Conservation (phyloP, 345 rosid species). For the Ricinus communis region DNA sequence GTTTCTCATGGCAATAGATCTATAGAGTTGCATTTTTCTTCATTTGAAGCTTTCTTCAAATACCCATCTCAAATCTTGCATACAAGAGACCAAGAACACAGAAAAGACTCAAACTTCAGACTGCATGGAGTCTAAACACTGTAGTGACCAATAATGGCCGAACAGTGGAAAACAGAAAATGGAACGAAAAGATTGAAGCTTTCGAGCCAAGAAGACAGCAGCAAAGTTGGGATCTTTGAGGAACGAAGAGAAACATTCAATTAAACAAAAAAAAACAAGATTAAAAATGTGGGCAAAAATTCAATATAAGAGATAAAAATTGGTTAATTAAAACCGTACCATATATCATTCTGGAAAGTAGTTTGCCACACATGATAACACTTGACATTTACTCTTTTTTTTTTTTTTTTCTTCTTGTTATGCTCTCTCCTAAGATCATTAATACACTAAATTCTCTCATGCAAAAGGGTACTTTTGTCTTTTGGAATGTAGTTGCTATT, state of each 20-base stretch:
- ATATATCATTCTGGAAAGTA: conserved; percentile 3
- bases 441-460: not conserved
- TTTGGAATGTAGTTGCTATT: not conserved
- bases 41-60: conserved; percentile 22
- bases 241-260: not conserved
- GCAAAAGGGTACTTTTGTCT: conserved; percentile 5
- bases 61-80: conserved; percentile 36
- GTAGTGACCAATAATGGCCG: not conserved
- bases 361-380: conserved; percentile 6
- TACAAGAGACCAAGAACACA: conserved; percentile 8
- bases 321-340: not conserved
- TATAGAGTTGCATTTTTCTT: conserved; percentile 13
- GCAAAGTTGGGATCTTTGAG: conserved; percentile 13
- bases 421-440: not conserved
- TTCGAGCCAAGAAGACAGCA: not conserved
- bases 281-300: conserved; percentile 7
- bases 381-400: no score
- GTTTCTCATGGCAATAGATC: conserved; percentile 39
- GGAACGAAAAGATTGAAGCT: conserved; percentile 1
- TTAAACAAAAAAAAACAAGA: not conserved
- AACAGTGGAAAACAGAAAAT: no score
- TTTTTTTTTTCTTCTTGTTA: not conserved
- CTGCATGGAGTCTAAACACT: not conserved
- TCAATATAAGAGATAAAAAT: not conserved
- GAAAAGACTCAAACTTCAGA: conserved; percentile 11